Percentiles rank a stretch among this genome's conserved stretches.
Evolutionary conservation across 2,329 filamentous ascomycete species (phyloP).

Genomic region (Fusarium sp.): DNA sequence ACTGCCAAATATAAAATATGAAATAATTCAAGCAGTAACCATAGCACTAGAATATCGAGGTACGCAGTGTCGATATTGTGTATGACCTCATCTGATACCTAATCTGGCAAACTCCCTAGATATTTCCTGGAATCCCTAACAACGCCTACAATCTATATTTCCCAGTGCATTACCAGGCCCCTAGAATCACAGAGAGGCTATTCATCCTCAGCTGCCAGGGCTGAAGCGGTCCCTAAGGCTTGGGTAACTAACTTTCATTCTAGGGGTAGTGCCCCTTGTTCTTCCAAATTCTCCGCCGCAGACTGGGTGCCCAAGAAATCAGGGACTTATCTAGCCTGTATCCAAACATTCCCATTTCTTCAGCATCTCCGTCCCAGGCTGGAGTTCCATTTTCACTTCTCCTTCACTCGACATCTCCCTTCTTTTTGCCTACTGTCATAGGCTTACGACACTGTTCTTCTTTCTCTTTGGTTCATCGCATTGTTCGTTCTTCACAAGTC

Average conservation of each 20-base stretch:
- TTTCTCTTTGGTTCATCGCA: neutral
- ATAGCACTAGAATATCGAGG: neutral
- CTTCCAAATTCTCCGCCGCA: too few relatives aligned
- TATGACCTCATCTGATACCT: slow-evolving; percentile 3
- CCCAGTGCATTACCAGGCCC: too few relatives aligned
- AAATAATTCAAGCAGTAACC: neutral
- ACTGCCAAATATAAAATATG: neutral
- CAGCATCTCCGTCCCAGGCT: neutral
- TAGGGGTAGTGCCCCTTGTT: too few relatives aligned
- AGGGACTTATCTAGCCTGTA: too few relatives aligned
- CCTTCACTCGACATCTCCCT: neutral
- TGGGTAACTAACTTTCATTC: neutral
- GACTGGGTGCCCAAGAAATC: too few relatives aligned
- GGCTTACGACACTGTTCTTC: neutral
- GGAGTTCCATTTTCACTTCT: neutral
- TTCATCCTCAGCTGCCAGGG: neutral
- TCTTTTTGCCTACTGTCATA: neutral
- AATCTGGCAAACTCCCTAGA: neutral
- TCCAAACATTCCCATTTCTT: too few relatives aligned
- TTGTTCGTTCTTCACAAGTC: neutral
- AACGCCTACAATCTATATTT: neutral
- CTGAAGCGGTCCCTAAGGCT: neutral
- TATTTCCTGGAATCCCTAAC: neutral
- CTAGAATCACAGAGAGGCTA: neutral
- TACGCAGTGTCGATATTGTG: neutral